Evolutionary conservation across 495 filamentous ascomycete species (phyloP).

Genomic region (Daldinia caldariorum): DNA sequence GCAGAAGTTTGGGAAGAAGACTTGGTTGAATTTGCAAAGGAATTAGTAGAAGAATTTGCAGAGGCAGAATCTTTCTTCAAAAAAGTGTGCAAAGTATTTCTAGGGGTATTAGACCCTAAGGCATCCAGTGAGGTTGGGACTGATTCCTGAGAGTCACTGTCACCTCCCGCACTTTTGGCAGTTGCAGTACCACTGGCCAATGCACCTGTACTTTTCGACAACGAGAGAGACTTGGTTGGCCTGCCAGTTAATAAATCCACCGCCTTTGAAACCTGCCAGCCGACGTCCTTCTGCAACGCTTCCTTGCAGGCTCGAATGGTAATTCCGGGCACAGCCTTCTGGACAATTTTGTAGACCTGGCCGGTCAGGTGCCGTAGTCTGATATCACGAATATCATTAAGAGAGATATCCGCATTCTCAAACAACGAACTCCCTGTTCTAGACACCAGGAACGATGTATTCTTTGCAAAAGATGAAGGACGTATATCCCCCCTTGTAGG

Average conservation of each 20-base stretch:
- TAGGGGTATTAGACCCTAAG: slow-evolving; percentile 5
- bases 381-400: slow-evolving; percentile 45
- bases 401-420: slow-evolving; percentile 32
- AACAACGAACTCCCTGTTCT: slow-evolving; percentile 24
- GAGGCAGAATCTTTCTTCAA: slow-evolving; percentile 9
- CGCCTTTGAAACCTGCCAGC: slow-evolving; percentile 45
- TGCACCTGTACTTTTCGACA: slow-evolving; percentile 17
- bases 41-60: no score
- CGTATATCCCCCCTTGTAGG: slow-evolving; percentile 70
- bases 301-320: slow-evolving; percentile 43
- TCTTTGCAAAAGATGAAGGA: slow-evolving; percentile 68
- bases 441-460: neutral
- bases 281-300: slow-evolving; percentile 40
- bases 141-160: neutral
- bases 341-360: slow-evolving; percentile 47
- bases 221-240: slow-evolving; percentile 12
- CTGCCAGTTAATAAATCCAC: slow-evolving; percentile 36
- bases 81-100: slow-evolving; percentile 26
- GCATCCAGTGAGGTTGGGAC: neutral
- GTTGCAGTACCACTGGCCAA: neutral
- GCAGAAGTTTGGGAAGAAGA: slow-evolving; percentile 21
- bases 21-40: slow-evolving; percentile 13
- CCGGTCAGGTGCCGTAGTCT: slow-evolving; percentile 42
- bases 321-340: slow-evolving; percentile 32
- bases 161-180: neutral